These are phyloP conservation scores for Hypomontagnella submonticulosa DNA, from an alignment of 495 filamentous ascomycete species.

Conservation along the genomic window DNA sequence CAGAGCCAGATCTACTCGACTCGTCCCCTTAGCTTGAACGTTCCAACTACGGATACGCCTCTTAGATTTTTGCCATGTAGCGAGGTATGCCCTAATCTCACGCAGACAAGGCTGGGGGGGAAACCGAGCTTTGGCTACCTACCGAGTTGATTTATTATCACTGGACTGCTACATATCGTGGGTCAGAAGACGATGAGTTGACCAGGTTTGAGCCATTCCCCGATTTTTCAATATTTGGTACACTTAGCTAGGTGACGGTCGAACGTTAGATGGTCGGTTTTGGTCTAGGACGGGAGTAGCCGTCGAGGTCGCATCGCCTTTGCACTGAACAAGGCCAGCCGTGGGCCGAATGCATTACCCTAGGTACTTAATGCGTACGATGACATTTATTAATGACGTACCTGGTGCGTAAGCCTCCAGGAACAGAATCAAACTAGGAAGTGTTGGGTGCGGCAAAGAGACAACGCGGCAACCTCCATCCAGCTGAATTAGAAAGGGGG, in stretches of 20 bases:
- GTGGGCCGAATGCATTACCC: constrained; percentile 8
- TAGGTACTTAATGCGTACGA: constrained; percentile 15
- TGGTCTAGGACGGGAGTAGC: constrained; percentile 36
- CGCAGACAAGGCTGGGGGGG: background rate
- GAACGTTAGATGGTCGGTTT: constrained; percentile 13
- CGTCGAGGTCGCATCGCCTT: constrained; percentile 40
- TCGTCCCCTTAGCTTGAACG: background rate
- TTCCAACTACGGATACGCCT: background rate
- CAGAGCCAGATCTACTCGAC: constrained; percentile 25
- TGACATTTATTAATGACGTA: constrained; percentile 39
- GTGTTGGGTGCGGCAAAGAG: constrained; percentile 22
- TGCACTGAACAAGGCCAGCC: constrained; percentile 27
- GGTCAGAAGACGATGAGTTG: constrained; percentile 11
- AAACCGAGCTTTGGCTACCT: background rate
- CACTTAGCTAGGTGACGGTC: constrained; percentile 7
- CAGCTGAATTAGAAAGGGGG: constrained; percentile 38
- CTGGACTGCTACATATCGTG: background rate
- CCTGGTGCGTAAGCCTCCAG: constrained; percentile 30
- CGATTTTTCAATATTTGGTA: constrained; percentile 22
- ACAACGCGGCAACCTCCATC: constrained; percentile 33
- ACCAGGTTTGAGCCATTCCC: constrained; percentile 8
- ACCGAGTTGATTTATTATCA: constrained; percentile 10
- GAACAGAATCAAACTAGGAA: constrained; percentile 33
- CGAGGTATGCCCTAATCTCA: constrained; percentile 1
- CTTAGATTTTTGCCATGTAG: background rate